Evolutionary conservation across 1,284 basidiomycete genomes (phyloP).

Genomic region (Tremellales sp.): DNA sequence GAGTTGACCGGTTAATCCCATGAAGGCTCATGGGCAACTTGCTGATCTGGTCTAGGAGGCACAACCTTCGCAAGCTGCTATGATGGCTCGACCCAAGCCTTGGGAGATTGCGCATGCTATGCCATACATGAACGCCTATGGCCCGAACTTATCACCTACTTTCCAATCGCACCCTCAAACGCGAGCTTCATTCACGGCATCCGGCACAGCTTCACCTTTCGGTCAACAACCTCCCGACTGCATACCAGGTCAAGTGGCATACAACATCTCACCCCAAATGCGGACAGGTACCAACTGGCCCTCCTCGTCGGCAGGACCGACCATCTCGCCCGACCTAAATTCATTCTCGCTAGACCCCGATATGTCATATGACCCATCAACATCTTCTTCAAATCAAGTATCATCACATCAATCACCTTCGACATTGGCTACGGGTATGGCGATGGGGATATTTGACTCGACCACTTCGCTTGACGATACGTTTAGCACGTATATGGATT

Average conservation of each 20-base stretch:
- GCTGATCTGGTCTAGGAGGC: slow-evolving; percentile 5
- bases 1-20: slow-evolving; percentile 2
- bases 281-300: too few relatives aligned
- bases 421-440: not conserved
- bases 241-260: too few relatives aligned
- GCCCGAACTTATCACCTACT: too few relatives aligned
- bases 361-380: not conserved
- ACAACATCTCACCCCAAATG: too few relatives aligned
- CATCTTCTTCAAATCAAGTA: too few relatives aligned
- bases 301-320: not conserved
- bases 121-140: too few relatives aligned
- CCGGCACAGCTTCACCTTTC: not conserved
- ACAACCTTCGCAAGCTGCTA: slow-evolving; percentile 12
- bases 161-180: not conserved
- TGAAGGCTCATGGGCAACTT: not conserved
- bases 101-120: too few relatives aligned
- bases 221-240: too few relatives aligned
- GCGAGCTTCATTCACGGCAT: not conserved
- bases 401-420: not conserved
- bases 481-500: not conserved
- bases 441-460: not conserved
- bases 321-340: not conserved
- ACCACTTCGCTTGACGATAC: not conserved
- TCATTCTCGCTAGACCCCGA: not conserved
- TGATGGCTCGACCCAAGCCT: slow-evolving; percentile 17